These are phyloP conservation scores for Viola odorata DNA, from an alignment of 345 rosid species.

Conservation along the genomic window DNA sequence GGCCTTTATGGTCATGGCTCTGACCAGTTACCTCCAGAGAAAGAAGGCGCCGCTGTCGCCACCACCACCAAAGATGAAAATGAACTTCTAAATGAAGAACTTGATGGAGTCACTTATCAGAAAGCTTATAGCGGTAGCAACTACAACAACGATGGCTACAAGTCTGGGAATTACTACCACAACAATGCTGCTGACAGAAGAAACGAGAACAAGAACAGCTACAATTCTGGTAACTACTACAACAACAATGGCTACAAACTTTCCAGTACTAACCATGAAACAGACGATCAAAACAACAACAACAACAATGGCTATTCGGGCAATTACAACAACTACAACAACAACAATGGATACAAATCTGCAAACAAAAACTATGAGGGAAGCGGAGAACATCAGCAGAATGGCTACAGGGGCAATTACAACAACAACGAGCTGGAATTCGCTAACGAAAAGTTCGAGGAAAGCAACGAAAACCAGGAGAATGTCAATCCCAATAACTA, in stretches of 20 bases:
- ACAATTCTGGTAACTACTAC: conserved; percentile 16
- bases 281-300: conserved; percentile 10
- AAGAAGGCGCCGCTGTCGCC: conserved; percentile 29
- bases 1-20: conserved; percentile 44
- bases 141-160: conserved; percentile 13
- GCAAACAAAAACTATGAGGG: background rate
- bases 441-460: conserved; percentile 14
- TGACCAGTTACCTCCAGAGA: conserved; percentile 28
- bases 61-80: conserved; percentile 20
- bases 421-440: background rate
- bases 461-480: conserved; percentile 4
- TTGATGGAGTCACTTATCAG: conserved; percentile 27
- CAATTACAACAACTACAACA: conserved; percentile 2
- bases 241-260: conserved; percentile 6
- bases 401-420: too few species aligned
- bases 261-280: conserved; percentile 8
- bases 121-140: conserved; percentile 15
- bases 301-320: conserved; percentile 15
- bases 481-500: too few species aligned
- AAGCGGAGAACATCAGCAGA: background rate
- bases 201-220: conserved; percentile 3
- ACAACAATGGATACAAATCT: conserved; percentile 3
- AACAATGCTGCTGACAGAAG: conserved; percentile 7
- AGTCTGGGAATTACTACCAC: conserved; percentile 4
- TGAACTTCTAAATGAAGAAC: conserved; percentile 29